Evolutionary conservation across 1,139 yeast genomes (phyloP).

Genomic region (Lizanozyma gosingica): DNA sequence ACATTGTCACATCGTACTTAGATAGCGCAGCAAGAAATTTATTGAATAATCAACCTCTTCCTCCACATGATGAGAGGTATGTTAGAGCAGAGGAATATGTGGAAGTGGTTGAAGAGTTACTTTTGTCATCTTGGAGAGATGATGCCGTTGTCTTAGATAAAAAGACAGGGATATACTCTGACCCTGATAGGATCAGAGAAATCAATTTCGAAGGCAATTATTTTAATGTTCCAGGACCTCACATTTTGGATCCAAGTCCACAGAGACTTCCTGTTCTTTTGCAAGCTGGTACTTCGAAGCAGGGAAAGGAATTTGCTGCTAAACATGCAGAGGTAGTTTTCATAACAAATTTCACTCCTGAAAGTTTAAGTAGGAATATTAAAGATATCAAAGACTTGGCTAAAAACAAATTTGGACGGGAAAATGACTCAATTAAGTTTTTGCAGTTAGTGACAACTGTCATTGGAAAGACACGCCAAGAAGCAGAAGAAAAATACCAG

Average conservation of each 20-base stretch:
- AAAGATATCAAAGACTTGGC: slow-evolving; percentile 21
- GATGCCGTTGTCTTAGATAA: slow-evolving; percentile 30
- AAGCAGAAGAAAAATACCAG: slow-evolving; percentile 21
- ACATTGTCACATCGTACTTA: slow-evolving; percentile 31
- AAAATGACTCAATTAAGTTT: slow-evolving; percentile 26
- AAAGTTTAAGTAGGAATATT: slow-evolving; percentile 19
- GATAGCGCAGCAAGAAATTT: slow-evolving; percentile 34
- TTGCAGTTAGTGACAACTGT: slow-evolving; percentile 24
- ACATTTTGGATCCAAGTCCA: slow-evolving; percentile 33
- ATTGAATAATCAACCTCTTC: slow-evolving; percentile 23
- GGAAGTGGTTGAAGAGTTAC: slow-evolving; percentile 30
- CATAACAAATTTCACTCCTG: slow-evolving; percentile 22
- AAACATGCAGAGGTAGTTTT: slow-evolving; percentile 37
- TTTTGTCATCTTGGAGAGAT: slow-evolving; percentile 38
- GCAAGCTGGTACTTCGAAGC: slow-evolving; percentile 40
- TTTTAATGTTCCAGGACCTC: slow-evolving; percentile 38
- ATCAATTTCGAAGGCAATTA: slow-evolving; percentile 31
- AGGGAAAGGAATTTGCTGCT: slow-evolving; percentile 37
- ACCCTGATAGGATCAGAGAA: slow-evolving; percentile 31
- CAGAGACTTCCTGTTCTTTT: slow-evolving; percentile 37
- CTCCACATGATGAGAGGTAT: slow-evolving; percentile 33
- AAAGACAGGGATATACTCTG: slow-evolving; percentile 25
- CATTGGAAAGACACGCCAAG: slow-evolving; percentile 28
- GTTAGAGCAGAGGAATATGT: slow-evolving; percentile 34
- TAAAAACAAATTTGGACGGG: slow-evolving; percentile 21